Evolutionary conservation across 139 green algal species (phyloP).

Genomic region (Spirogloea muscicola): DNA sequence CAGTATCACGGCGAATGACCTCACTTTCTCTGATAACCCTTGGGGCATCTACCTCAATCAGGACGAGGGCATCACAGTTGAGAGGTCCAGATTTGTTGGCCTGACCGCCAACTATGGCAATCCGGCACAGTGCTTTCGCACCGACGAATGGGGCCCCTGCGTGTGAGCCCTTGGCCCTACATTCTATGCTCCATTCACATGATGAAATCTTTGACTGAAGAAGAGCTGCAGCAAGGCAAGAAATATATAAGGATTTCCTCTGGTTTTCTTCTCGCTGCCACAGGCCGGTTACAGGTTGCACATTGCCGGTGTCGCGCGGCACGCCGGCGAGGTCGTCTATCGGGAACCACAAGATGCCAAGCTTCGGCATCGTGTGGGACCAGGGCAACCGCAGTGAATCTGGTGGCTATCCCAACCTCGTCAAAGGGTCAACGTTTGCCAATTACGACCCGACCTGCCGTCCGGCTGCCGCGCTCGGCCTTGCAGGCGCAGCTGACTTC

Average conservation of each 20-base stretch:
- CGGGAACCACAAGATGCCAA: no score
- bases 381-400: conserved; percentile 15
- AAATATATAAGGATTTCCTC: no score
- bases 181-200: no score
- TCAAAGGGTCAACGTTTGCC: not conserved
- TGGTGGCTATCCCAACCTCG: not conserved
- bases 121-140: not conserved
- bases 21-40: conserved; percentile 9
- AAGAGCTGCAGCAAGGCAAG: no score
- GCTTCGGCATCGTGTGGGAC: conserved; percentile 12
- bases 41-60: not conserved
- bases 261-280: no score
- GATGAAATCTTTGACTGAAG: no score
- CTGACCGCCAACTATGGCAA: conserved; percentile 27
- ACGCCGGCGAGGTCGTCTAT: no score
- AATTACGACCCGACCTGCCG: conserved; percentile 21
- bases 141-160: not conserved
- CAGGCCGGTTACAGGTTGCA: no score
- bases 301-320: no score
- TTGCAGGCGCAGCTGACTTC: not conserved
- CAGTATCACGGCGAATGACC: not conserved
- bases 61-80: not conserved
- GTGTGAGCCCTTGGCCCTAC: no score
- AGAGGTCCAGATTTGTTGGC: conserved; percentile 9
- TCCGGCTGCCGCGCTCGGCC: not conserved